Evolutionary conservation across 352 stramenopile species (phyloP).

Genomic region (Pythium chondricola): DNA sequence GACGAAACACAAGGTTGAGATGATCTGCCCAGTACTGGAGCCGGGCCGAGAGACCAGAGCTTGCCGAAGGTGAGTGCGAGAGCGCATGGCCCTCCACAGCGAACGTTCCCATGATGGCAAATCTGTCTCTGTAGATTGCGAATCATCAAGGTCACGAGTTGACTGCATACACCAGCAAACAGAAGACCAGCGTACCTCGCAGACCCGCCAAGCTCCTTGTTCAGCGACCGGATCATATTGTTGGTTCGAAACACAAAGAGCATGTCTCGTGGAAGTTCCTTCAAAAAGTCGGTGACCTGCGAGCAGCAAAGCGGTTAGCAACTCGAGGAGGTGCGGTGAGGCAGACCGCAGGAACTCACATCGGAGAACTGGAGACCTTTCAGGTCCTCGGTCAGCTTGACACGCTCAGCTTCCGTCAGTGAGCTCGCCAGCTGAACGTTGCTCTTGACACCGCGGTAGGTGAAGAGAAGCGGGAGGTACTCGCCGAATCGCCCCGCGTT

Average conservation of each 20-base stretch:
- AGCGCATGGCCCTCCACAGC: slow-evolving; percentile 54
- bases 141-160: slow-evolving; percentile 4
- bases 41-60: background rate
- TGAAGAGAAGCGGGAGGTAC: slow-evolving; percentile 84
- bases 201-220: slow-evolving; percentile 82
- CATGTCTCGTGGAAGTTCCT: slow-evolving; percentile 86
- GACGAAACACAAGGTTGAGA: slow-evolving; percentile 49
- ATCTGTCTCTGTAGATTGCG: slow-evolving; percentile 42
- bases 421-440: slow-evolving; percentile 46
- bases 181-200: slow-evolving; percentile 31
- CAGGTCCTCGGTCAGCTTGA: slow-evolving; percentile 51
- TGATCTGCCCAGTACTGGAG: slow-evolving; percentile 60
- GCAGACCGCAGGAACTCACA: slow-evolving; percentile 22
- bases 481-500: slow-evolving; percentile 55
- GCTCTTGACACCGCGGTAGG: slow-evolving; percentile 70
- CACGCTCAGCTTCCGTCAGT: slow-evolving; percentile 66
- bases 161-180: background rate
- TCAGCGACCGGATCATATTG: slow-evolving; percentile 88
- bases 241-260: slow-evolving; percentile 89
- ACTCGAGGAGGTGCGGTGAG: background rate
- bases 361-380: slow-evolving; percentile 59
- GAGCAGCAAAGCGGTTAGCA: background rate
- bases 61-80: slow-evolving; percentile 22
- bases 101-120: slow-evolving; percentile 70
- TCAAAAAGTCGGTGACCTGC: slow-evolving; percentile 75